These are phyloP conservation scores for Solanum paucissectum DNA, from an alignment of 257 asterid species.

Conservation along the genomic window DNA sequence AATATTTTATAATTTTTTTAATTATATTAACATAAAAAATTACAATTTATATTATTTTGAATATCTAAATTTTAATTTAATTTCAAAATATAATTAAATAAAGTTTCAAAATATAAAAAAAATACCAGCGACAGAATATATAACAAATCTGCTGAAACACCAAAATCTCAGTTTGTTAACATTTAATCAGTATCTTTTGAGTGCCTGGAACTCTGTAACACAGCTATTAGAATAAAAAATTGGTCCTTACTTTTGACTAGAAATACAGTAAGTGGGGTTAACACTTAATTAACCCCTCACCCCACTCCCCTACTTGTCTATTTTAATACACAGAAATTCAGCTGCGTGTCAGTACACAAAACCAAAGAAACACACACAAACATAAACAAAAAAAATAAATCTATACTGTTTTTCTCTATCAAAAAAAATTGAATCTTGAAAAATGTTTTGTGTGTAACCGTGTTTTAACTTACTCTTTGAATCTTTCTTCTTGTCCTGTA, in stretches of 20 bases:
- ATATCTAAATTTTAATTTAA: background rate
- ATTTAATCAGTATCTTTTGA: background rate
- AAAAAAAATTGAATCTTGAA: slow-evolving; percentile 5
- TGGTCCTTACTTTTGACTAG: background rate
- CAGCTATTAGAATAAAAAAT: background rate
- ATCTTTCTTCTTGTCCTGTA: slow-evolving; percentile 1
- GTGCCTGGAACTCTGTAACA: background rate
- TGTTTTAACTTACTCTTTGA: slow-evolving; percentile 37
- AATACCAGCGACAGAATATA: fast-evolving
- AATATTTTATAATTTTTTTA: background rate
- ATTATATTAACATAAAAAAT: background rate
- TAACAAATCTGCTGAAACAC: background rate
- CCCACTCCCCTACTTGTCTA: background rate
- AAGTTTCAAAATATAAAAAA: background rate
- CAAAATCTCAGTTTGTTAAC: background rate
- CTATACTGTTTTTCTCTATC: background rate
- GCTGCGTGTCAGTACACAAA: slow-evolving; percentile 34
- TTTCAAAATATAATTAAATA: background rate
- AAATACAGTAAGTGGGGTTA: background rate
- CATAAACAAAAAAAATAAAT: background rate
- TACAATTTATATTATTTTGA: background rate
- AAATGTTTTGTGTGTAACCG: slow-evolving; percentile 22
- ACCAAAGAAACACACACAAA: slow-evolving; percentile 34
- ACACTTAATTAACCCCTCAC: background rate
- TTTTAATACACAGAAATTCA: slow-evolving; percentile 24